Conservation (phyloP, 371 early-diverging fungal species). For the Mucor circinelloides region DNA sequence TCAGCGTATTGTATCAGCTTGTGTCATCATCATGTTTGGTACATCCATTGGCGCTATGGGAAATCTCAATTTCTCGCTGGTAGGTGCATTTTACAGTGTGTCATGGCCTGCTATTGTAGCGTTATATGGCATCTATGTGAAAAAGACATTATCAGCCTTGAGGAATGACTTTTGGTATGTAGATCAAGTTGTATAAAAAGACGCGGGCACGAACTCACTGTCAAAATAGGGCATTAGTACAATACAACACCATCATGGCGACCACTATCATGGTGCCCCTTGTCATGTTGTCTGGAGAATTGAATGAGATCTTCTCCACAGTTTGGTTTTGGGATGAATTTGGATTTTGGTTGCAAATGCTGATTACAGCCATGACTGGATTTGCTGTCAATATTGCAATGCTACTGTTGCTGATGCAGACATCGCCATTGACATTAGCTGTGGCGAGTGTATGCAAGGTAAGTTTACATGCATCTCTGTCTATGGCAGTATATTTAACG, state of each 20-base stretch:
- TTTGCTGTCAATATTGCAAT: slow-evolving; percentile 19
- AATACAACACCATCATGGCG: slow-evolving; percentile 26
- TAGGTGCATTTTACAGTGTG: slow-evolving; percentile 54
- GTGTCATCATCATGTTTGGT: slow-evolving; percentile 56
- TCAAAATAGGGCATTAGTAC: slow-evolving; percentile 8
- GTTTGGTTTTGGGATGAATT: slow-evolving; percentile 29
- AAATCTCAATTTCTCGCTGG: slow-evolving; percentile 59
- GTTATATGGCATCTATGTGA: slow-evolving; percentile 63
- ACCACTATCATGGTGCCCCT: slow-evolving; percentile 13
- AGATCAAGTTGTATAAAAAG: not conserved
- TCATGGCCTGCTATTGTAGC: slow-evolving; percentile 59
- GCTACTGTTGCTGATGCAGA: slow-evolving; percentile 17
- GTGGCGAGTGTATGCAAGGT: slow-evolving; percentile 21
- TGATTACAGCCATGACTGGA: slow-evolving; percentile 25
- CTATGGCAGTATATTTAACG: not conserved
- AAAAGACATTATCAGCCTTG: slow-evolving; percentile 54
- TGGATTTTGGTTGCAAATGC: slow-evolving; percentile 35
- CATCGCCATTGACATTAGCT: slow-evolving; percentile 20
- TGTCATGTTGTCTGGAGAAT: slow-evolving; percentile 25
- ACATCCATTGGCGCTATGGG: slow-evolving; percentile 58
- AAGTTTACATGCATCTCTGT: not conserved
- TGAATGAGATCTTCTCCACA: slow-evolving; percentile 5
- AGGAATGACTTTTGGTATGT: slow-evolving; percentile 60
- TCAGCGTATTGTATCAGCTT: slow-evolving; percentile 36
- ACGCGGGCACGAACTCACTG: too few species aligned